Percentiles rank a stretch among this genome's conserved stretches.
These are phyloP conservation scores for Eucalyptus sp. DNA, from an alignment of 345 rosid species.

Conservation along the genomic window DNA sequence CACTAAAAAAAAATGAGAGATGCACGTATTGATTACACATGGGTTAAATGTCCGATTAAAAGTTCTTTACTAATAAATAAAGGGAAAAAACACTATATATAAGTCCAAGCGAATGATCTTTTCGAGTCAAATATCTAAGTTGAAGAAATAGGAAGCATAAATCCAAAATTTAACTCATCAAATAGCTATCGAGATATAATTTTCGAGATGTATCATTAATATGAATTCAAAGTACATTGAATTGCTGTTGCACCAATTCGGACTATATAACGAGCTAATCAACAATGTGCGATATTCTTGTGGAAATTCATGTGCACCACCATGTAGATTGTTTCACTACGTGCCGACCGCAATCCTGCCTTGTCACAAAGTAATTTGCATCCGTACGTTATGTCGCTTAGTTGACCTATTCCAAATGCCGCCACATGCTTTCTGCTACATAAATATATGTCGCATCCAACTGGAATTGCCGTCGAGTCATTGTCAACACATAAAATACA, in stretches of 20 bases:
- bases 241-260: fast-evolving
- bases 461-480: background rate
- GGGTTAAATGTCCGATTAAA: background rate
- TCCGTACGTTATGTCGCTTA: background rate
- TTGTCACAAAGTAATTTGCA: background rate
- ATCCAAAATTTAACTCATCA: background rate
- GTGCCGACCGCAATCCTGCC: background rate
- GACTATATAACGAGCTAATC: background rate
- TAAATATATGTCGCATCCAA: background rate
- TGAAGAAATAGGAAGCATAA: background rate
- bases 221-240: background rate
- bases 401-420: background rate
- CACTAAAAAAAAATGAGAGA: background rate
- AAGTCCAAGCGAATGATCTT: background rate
- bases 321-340: background rate
- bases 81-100: background rate
- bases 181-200: background rate
- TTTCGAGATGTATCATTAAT: background rate
- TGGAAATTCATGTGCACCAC: background rate
- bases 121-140: fast-evolving
- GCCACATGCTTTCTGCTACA: background rate
- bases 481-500: background rate
- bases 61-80: background rate
- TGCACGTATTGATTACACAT: background rate
- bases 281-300: background rate